Base-by-base conservation (phyloP, 306 rosid species). In the Macrotyloma uniflorum region DNA sequence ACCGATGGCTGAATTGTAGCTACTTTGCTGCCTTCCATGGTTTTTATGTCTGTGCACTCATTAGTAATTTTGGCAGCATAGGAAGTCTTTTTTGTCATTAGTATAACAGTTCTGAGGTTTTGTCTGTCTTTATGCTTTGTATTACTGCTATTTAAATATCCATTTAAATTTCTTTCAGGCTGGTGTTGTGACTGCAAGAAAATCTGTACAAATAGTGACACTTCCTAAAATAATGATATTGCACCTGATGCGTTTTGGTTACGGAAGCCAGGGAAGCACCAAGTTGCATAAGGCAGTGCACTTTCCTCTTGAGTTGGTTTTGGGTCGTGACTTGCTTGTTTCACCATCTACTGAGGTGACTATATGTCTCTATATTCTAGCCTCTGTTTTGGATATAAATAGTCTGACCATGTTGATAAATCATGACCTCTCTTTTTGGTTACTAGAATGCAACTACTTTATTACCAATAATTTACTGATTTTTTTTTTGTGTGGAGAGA, bases 191-290 rank as follows among this genome's bases (percentile, higher is more conserved):
- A 68, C 85, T 86, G 99, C 99, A 45, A 88, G 89, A 76, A 96
- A 91, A 80, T 82, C 97, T 59, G 57, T 93, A 24, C 84, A 93
- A 68, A 91, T 96, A 82, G 87, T 78, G 79, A 87, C 84, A 15
- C 99, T 90, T 72, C 83, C 99, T 4, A 91, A 91, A 87, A 87
- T 96, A 74, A 75, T 96, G 99, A 90, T 96, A 85, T 79, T 96
- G 88, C 99, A 96, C 79, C 83, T 93, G 83, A 93, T 79, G 98
- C 98, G 98, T 15, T 96, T 96, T 80, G 55, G 94, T 77, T 96
- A 96, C 74, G 99, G 98, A 86, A 88, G 87, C 83, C 99, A 91
- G 76, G 99, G 99, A 85, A 96, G 98, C 88, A 87, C 98, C n/a
- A 96, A 96, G 83, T 64, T 96, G 89, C 91, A 57, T 67, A 96